phyloP scores from a whole-genome alignment of 2,329 filamentous ascomycete genomes.

The Gnomoniopsis smithogilvyi region DNA sequence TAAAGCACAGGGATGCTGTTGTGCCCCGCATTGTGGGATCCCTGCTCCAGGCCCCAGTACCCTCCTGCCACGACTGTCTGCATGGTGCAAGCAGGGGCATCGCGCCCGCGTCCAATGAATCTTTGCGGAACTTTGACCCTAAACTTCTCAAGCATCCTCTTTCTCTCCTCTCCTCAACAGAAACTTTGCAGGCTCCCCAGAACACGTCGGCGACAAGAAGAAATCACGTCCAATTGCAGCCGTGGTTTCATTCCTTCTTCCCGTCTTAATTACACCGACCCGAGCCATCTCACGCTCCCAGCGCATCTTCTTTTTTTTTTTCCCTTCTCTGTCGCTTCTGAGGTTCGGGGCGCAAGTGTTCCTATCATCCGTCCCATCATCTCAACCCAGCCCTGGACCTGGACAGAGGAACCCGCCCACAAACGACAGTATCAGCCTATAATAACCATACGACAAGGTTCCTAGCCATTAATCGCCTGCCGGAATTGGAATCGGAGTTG shows the following conservation, averaged over 20 bases:
- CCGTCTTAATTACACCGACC: background rate
- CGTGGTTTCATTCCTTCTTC: background rate
- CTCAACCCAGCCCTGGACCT: background rate
- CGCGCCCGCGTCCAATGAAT: constrained; percentile 12
- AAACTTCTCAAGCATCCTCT: background rate
- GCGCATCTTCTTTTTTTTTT: background rate
- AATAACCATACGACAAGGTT: no score
- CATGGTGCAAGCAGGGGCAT: constrained; percentile 17
- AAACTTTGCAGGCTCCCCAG: background rate
- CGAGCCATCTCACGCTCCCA: background rate
- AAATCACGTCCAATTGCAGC: background rate
- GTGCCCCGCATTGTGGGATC: constrained; percentile 1
- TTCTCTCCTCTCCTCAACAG: constrained; percentile 8
- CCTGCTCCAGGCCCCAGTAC: background rate
- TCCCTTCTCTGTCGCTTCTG: no score
- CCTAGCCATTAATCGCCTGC: constrained; percentile 10
- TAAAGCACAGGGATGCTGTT: no score
- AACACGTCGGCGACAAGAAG: background rate
- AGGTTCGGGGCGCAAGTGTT: no score
- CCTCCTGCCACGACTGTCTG: constrained; percentile 19
- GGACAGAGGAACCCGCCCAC: background rate
- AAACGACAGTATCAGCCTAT: background rate
- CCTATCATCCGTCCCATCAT: no score
- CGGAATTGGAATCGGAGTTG: background rate
- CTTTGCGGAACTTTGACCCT: constrained; percentile 6